Percentiles rank a stretch among this genome's conserved stretches.
Evolutionary conservation across 345 rosid genomes (phyloP).

Genomic region (Euphorbia pulcherrima): DNA sequence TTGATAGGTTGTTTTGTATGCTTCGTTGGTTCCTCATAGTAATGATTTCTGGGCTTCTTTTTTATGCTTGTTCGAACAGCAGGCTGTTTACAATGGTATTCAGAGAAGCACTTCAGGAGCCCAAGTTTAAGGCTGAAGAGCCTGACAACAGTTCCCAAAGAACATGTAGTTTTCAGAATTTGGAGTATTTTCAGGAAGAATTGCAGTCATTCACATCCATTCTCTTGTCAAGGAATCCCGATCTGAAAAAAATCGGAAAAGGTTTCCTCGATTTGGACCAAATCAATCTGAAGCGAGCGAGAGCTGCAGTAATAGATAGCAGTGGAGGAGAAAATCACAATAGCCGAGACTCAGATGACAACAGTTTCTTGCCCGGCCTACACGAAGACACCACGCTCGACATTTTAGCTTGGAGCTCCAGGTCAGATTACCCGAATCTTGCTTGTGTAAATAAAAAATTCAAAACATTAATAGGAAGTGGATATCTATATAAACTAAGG

Average conservation of each 20-base stretch:
- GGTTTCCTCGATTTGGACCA: conserved; percentile 17
- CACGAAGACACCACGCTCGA: conserved; percentile 33
- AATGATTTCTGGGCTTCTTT: not conserved
- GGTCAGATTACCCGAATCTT: conserved; percentile 36
- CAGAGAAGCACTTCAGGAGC: conserved; percentile 27
- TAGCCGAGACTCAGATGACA: conserved; percentile 20
- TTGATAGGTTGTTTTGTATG: not conserved
- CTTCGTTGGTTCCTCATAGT: not conserved
- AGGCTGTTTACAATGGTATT: conserved; percentile 31
- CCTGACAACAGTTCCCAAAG: conserved; percentile 13
- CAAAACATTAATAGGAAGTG: conserved; percentile 33
- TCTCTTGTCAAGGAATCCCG: conserved; percentile 23
- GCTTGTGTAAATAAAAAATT: conserved; percentile 37
- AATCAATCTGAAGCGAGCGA: conserved; percentile 19
- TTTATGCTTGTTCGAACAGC: conserved; percentile 1
- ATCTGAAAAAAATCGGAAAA: conserved; percentile 14
- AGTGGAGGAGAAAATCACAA: conserved; percentile 26
- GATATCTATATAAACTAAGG: conserved; percentile 36
- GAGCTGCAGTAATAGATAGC: conserved; percentile 1
- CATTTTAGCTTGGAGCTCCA: conserved; percentile 34
- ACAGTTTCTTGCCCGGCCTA: conserved; percentile 33
- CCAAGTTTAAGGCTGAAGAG: conserved; percentile 17
- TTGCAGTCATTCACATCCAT: conserved; percentile 14
- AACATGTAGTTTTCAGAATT: conserved; percentile 13
- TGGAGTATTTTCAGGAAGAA: conserved; percentile 14